These are phyloP conservation scores for Boletus semigastroideus DNA, from an alignment of 1,284 basidiomycete genomes.

Conservation along the genomic window DNA sequence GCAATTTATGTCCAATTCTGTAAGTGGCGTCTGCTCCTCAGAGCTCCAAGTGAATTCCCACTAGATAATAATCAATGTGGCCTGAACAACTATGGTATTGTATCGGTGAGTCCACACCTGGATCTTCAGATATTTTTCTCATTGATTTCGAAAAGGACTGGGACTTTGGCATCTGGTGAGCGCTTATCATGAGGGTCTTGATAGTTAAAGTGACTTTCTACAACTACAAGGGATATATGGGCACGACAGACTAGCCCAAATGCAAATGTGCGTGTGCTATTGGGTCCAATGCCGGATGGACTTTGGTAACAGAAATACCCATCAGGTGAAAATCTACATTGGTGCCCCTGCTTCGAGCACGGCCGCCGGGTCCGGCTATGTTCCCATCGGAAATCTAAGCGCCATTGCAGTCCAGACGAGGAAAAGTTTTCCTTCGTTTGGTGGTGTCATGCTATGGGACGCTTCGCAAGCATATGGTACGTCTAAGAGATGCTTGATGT, in stretches of 20 bases:
- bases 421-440: constrained; percentile 65
- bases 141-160: constrained; percentile 39
- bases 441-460: constrained; percentile 75
- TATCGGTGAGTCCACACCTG: constrained; percentile 35
- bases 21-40: constrained; percentile 19
- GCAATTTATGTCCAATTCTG: constrained; percentile 65
- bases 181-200: background rate
- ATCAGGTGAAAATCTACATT: constrained; percentile 53
- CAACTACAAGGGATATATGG: constrained; percentile 55
- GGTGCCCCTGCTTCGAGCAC: constrained; percentile 56
- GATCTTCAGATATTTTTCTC: background rate
- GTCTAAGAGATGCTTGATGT: constrained; percentile 13
- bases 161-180: constrained; percentile 54
- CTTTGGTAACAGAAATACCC: constrained; percentile 1
- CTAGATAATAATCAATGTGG: constrained; percentile 60
- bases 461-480: constrained; percentile 65
- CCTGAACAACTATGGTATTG: constrained; percentile 42
- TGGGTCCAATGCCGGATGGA: background rate
- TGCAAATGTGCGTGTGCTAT: constrained; percentile 37
- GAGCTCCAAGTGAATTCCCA: background rate
- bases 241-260: constrained; percentile 60
- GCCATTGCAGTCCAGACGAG: constrained; percentile 55
- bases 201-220: constrained; percentile 4
- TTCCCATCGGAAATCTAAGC: constrained; percentile 45
- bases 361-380: constrained; percentile 53